Conservation (phyloP, 495 filamentous ascomycete species). For the Extremus antarcticus region DNA sequence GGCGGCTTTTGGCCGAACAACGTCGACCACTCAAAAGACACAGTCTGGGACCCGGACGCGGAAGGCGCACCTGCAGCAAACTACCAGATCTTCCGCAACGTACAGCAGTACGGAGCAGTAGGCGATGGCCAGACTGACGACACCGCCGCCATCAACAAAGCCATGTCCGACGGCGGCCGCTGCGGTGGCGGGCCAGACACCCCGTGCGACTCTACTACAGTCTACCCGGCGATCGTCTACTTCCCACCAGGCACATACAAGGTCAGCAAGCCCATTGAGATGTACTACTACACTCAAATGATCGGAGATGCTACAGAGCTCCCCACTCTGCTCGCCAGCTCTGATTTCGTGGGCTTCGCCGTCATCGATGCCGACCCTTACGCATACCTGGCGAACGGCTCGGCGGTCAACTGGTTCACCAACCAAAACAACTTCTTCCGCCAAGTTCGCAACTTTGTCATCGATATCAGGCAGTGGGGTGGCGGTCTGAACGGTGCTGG, state of each 20-base stretch:
- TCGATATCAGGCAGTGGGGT: constrained; percentile 70
- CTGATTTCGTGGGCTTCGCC: constrained; percentile 70
- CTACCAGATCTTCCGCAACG: constrained; percentile 36
- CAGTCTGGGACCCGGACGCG: constrained; percentile 48
- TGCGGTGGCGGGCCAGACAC: constrained; percentile 30
- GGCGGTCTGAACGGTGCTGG: constrained; percentile 44
- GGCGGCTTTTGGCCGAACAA: constrained; percentile 62
- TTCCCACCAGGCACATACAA: constrained; percentile 53
- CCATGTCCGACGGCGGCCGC: constrained; percentile 37
- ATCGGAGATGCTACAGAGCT: constrained; percentile 54
- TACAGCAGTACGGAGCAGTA: constrained; percentile 39
- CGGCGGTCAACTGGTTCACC: constrained; percentile 63
- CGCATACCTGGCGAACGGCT: constrained; percentile 24
- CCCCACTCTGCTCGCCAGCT: constrained; percentile 66
- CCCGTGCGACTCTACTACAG: constrained; percentile 40
- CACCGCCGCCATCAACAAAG: constrained; percentile 43
- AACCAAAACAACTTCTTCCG: constrained; percentile 99
- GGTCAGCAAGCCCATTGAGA: constrained; percentile 46
- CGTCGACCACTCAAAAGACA: constrained; percentile 58
- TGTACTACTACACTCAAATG: constrained; percentile 57
- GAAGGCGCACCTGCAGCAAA: constrained; percentile 6
- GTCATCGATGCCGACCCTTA: constrained; percentile 90
- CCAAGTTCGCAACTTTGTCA: constrained; percentile 84
- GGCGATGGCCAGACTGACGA: constrained; percentile 40
- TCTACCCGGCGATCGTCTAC: constrained; percentile 40